Evolutionary conservation across 2,329 filamentous ascomycete species (phyloP).

Genomic region (Mollisiaceae sp.): DNA sequence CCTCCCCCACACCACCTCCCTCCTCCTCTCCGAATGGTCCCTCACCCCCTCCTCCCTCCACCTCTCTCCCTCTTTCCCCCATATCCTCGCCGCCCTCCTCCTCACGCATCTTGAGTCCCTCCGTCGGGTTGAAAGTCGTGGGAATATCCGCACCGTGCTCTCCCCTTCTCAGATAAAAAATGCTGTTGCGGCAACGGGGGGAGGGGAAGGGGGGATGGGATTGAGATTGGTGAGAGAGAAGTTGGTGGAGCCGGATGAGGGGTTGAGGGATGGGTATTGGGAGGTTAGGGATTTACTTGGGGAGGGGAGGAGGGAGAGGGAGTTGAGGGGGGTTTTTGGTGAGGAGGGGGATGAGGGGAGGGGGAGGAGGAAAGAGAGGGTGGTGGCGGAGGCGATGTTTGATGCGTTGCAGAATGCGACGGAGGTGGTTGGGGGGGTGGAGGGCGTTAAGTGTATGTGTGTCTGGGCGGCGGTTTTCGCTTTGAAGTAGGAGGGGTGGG

Average conservation of each 20-base stretch:
- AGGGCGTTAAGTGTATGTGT: slow-evolving; percentile 49
- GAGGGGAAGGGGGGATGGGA: no score
- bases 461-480: slow-evolving; percentile 45
- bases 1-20: slow-evolving; percentile 41
- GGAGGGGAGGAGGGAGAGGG: slow-evolving; percentile 33
- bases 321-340: slow-evolving; percentile 43
- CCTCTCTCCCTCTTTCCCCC: slow-evolving; percentile 45
- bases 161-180: slow-evolving; percentile 48
- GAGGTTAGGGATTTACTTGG: slow-evolving; percentile 46
- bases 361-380: slow-evolving; percentile 41
- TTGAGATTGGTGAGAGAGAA: slow-evolving; percentile 46
- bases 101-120: slow-evolving; percentile 51
- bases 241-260: slow-evolving; percentile 45
- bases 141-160: slow-evolving; percentile 55
- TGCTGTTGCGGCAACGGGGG: neutral
- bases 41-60: slow-evolving; percentile 46
- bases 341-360: slow-evolving; percentile 35
- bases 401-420: slow-evolving; percentile 29
- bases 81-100: slow-evolving; percentile 57
- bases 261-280: slow-evolving; percentile 54
- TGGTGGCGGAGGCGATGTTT: slow-evolving; percentile 38
- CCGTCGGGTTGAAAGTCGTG: slow-evolving; percentile 43
- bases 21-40: slow-evolving; percentile 55
- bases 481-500: neutral
- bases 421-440: slow-evolving; percentile 35